These are phyloP conservation scores for Funneliformis caledonium DNA, from an alignment of 371 early-diverging fungal genomes.

Conservation along the genomic window DNA sequence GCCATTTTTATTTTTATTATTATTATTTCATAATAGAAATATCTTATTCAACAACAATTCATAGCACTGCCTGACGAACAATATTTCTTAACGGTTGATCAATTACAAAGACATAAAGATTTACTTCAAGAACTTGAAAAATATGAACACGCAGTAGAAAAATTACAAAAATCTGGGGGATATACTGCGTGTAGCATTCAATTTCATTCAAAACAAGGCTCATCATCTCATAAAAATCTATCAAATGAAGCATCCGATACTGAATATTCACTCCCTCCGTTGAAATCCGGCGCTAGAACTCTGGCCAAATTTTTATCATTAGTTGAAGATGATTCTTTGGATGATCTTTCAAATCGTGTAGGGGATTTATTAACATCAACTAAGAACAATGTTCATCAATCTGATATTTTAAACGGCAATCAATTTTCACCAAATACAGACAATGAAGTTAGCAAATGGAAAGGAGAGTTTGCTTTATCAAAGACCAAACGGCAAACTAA, in stretches of 20 bases:
- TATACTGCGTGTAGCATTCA: constrained; percentile 17
- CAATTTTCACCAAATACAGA: too few relatives aligned
- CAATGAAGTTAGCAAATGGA: too few relatives aligned
- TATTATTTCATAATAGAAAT: constrained; percentile 25
- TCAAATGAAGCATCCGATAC: neutral
- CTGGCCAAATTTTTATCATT: constrained; percentile 38
- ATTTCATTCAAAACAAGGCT: constrained; percentile 5
- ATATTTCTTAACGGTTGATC: constrained; percentile 32
- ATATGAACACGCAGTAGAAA: constrained; percentile 28
- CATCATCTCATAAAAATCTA: neutral
- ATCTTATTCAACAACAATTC: constrained; percentile 40
- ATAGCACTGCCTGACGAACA: constrained; percentile 38
- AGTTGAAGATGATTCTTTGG: constrained; percentile 27
- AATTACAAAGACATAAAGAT: constrained; percentile 24
- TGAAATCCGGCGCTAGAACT: constrained; percentile 6
- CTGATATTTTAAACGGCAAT: too few relatives aligned
- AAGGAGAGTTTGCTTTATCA: too few relatives aligned
- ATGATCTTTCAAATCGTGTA: constrained; percentile 26
- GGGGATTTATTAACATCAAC: constrained; percentile 31
- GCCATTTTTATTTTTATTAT: neutral
- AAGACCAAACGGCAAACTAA: too few relatives aligned
- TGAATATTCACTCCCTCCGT: constrained; percentile 21
- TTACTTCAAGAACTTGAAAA: constrained; percentile 35
- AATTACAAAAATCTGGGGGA: constrained; percentile 33
- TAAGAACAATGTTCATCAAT: constrained; percentile 12